phyloP scores from a whole-genome alignment of 176 grass and related monocot species.

The Carex parvula region DNA sequence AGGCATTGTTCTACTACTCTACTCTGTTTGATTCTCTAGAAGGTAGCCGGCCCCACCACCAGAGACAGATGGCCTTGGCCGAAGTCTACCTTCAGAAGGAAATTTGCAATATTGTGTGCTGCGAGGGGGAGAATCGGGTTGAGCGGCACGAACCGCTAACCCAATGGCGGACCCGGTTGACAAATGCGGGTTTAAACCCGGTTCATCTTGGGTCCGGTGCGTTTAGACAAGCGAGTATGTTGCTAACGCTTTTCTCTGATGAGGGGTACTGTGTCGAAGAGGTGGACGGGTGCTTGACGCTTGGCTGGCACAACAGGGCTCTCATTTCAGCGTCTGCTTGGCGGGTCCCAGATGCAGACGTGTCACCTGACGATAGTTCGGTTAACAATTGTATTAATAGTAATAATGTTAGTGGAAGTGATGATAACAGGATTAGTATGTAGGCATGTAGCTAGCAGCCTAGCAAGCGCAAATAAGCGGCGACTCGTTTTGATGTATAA shows the following conservation, averaged over 20 bases:
- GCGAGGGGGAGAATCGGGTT: slow-evolving; percentile 44
- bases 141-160: slow-evolving; percentile 92
- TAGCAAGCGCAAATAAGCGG: slow-evolving; percentile 17
- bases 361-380: slow-evolving; percentile 8
- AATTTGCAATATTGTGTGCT: slow-evolving; percentile 84
- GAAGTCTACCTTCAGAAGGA: slow-evolving; percentile 74
- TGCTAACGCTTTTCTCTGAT: slow-evolving; percentile 81
- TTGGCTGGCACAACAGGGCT: slow-evolving; percentile 79
- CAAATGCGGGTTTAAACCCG: slow-evolving; percentile 34
- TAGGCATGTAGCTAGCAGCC: slow-evolving; percentile 12
- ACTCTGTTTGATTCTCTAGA: slow-evolving; percentile 89
- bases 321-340: slow-evolving; percentile 92
- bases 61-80: slow-evolving; percentile 37
- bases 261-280: slow-evolving; percentile 86
- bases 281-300: slow-evolving; percentile 69
- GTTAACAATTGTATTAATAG: slow-evolving; percentile 26
- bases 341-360: slow-evolving; percentile 27
- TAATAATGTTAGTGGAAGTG: slow-evolving; percentile 16
- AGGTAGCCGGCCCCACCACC: slow-evolving; percentile 36
- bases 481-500: slow-evolving; percentile 24
- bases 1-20: slow-evolving; percentile 95
- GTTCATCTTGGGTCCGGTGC: slow-evolving; percentile 77
- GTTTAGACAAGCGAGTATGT: slow-evolving; percentile 87
- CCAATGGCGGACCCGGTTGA: slow-evolving; percentile 53
- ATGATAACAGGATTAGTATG: slow-evolving; percentile 34